phyloP scores from a whole-genome alignment of 1,284 basidiomycete genomes.

The Trichosporon ovoides region DNA sequence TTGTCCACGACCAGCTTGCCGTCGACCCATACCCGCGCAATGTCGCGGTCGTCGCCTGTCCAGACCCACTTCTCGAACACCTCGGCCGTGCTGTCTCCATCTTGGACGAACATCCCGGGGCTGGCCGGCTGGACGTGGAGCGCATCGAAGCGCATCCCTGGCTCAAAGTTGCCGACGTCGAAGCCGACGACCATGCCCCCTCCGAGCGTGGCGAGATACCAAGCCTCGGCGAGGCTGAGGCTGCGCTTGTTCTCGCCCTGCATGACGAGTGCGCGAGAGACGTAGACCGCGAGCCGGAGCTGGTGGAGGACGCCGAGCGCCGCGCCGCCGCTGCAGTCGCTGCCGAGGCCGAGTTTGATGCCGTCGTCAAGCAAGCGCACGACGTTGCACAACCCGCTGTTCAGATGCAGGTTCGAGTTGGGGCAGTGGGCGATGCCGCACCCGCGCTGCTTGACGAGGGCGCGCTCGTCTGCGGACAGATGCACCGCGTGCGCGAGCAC shows the following conservation, averaged over 20 bases:
- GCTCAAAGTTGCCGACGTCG: constrained; percentile 66
- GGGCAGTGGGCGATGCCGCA: constrained; percentile 91
- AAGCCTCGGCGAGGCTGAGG: constrained; percentile 67
- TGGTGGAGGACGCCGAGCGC: constrained; percentile 75
- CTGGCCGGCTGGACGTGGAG: constrained; percentile 63
- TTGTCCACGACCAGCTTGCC: constrained; percentile 8
- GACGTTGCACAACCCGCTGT: constrained; percentile 74
- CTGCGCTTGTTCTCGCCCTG: constrained; percentile 11
- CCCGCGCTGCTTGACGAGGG: constrained; percentile 60
- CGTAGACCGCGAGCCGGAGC: constrained; percentile 74
- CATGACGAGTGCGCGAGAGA: constrained; percentile 65
- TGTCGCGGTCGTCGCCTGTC: constrained; percentile 82
- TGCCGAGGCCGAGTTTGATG: constrained; percentile 73
- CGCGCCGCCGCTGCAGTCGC: constrained; percentile 87
- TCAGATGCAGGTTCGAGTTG: constrained; percentile 83
- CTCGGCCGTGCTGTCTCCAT: constrained; percentile 34
- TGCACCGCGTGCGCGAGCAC: constrained; percentile 80
- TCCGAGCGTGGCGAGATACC: constrained; percentile 87
- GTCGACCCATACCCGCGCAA: constrained; percentile 70
- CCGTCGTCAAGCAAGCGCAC: constrained; percentile 47
- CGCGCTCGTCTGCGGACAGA: constrained; percentile 65
- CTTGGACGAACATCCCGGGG: constrained; percentile 49
- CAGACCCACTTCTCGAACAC: constrained; percentile 50
- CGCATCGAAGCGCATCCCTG: constrained; percentile 87
- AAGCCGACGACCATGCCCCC: constrained; percentile 80